Evolutionary conservation across 148 eudicot species (phyloP), one percentile per base, ranked within the genome.

Genomic region (Camellia lanceoleosa): DNA sequence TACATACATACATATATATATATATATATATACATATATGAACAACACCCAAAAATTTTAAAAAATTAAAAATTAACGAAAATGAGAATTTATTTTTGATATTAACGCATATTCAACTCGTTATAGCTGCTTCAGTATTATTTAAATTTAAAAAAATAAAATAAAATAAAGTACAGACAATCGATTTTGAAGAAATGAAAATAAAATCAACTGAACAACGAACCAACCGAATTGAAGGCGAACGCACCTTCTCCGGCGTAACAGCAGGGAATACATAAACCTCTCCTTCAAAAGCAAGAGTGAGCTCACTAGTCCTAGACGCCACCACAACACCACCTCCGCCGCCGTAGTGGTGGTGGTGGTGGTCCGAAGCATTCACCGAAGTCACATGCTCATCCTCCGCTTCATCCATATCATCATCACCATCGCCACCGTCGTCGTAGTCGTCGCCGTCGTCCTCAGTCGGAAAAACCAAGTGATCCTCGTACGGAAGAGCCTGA

Each of bases 241-340:
- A 56, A 38, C 52, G 15, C 30, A 86, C 89, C 89, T 86, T 83
- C 60, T 86, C 83, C 10, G 86, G 84, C 11, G 86, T 74, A 20
- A 86, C 86, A 79, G 89, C 86, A 71, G 84, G 84, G 41, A 86
- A 86, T 6, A 86, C 89, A 79, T 71, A 86, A 70, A 86, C 89
- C 80, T 86, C 86, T 12, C 89, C 89, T 76, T 86, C 83, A 52
- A 86, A 86, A n/a, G 89, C 80, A 51, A 86, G 76, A 71, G 86
- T 86, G 16, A 86, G 83, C 70, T 86, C 85, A 78, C 80, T 85
- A 13, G 81, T 70, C 46, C 81, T 38, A 8, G 75, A 56, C 68
- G 75, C 75, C 74, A 15, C 66, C 73, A 65, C 79, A 52, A 19
- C 68, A 23, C 44, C 59, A 4, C 49, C 80, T 10, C 58, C 75